phyloP scores from a whole-genome alignment of 2,329 filamentous ascomycete species.

The Neonectria sp. region DNA sequence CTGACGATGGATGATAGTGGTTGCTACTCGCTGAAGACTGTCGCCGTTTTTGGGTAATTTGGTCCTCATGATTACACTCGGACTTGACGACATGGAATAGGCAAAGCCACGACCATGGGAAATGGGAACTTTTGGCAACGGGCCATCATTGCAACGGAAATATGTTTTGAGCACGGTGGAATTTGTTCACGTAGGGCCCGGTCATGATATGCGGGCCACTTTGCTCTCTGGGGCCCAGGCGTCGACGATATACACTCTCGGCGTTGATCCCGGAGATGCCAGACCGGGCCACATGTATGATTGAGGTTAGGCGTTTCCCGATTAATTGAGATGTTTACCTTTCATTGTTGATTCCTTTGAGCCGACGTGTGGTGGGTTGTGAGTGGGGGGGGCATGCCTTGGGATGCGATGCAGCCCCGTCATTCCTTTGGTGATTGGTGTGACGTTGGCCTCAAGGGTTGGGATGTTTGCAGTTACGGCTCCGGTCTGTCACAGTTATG shows the following conservation, averaged over 20 bases:
- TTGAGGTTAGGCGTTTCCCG: conserved; percentile 62
- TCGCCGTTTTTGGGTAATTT: conserved; percentile 44
- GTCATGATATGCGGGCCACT: conserved; percentile 47
- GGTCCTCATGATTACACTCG: conserved; percentile 43
- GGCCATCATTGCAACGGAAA: conserved; percentile 50
- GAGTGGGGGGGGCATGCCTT: neutral
- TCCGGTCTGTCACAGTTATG: neutral
- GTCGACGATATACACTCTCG: conserved; percentile 36
- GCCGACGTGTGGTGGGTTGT: conserved; percentile 9
- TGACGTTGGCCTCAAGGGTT: neutral
- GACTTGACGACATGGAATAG: conserved; percentile 47
- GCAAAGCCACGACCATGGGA: conserved; percentile 48
- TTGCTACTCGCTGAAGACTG: conserved; percentile 53
- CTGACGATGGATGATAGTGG: conserved; percentile 49
- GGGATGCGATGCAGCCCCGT: neutral
- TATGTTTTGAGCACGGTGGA: conserved; percentile 53
- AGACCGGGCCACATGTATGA: conserved; percentile 59
- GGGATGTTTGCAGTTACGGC: conserved; percentile 3
- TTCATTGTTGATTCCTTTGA: conserved; percentile 25
- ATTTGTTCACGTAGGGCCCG: conserved; percentile 52
- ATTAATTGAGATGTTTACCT: conserved; percentile 60
- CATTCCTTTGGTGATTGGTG: neutral
- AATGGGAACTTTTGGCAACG: conserved; percentile 49
- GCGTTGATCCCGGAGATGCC: conserved; percentile 39
- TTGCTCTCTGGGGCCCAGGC: conserved; percentile 35